phyloP scores from a whole-genome alignment of 2,329 filamentous ascomycete species.

The Coniochaeta hoffmannii region DNA sequence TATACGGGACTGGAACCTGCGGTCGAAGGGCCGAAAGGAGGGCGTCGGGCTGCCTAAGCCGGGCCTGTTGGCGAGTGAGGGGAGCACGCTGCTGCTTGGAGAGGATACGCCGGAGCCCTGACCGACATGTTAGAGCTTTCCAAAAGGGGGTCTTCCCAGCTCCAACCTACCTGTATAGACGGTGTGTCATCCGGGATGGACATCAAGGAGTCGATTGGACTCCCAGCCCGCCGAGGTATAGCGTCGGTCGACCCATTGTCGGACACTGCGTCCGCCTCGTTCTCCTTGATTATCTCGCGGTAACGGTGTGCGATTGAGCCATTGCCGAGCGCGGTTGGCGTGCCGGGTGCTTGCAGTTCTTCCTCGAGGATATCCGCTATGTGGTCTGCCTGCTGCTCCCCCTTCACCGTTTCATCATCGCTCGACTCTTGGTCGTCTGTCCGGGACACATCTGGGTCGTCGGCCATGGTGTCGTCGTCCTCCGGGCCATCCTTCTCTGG shows the following conservation, averaged over 20 bases:
- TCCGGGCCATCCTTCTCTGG: constrained; percentile 32
- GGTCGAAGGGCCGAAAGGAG: constrained; percentile 87
- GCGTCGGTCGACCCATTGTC: constrained; percentile 48
- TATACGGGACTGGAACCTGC: constrained; percentile 85
- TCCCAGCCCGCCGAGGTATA: constrained; percentile 49
- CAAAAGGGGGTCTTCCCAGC: no score
- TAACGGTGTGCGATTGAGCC: constrained; percentile 34
- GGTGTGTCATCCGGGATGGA: constrained; percentile 80
- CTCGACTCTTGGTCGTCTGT: constrained; percentile 29
- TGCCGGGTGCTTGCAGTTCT: constrained; percentile 21
- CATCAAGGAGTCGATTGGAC: constrained; percentile 58
- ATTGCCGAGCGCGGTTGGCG: constrained; percentile 19
- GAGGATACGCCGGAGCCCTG: constrained; percentile 57
- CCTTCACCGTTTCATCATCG: constrained; percentile 35
- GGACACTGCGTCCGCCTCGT: constrained; percentile 37
- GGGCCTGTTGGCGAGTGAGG: constrained; percentile 59
- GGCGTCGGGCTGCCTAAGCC: constrained; percentile 65
- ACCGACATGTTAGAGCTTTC: constrained; percentile 2
- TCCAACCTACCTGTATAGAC: constrained; percentile 62
- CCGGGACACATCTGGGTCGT: constrained; percentile 37
- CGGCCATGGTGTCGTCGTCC: constrained; percentile 35
- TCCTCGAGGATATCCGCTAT: constrained; percentile 27
- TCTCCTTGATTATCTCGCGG: constrained; percentile 33
- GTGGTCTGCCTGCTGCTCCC: constrained; percentile 24
- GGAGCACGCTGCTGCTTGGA: constrained; percentile 66